These are phyloP conservation scores for Lanmaoa pseudosensibilis DNA, from an alignment of 768 basidiomycete genomes.

Conservation along the genomic window DNA sequence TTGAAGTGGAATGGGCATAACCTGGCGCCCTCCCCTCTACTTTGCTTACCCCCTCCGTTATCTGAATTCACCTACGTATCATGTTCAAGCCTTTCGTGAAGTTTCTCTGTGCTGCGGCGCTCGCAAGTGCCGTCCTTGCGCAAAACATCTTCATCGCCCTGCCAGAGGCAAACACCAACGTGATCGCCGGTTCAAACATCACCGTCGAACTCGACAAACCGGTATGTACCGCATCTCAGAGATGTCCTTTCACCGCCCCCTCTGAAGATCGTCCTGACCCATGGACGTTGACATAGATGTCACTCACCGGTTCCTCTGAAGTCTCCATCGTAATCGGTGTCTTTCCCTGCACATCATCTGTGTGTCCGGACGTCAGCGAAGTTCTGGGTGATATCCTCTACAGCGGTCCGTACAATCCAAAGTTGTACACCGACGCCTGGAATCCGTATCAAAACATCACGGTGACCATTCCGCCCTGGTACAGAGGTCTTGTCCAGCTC, in stretches of 20 bases:
- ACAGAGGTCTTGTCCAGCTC: neutral
- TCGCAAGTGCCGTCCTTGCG: slow-evolving; percentile 31
- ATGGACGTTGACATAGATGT: neutral
- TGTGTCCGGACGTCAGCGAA: neutral
- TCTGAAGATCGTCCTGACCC: neutral
- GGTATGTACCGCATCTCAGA: slow-evolving; percentile 28
- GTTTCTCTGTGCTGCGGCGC: neutral
- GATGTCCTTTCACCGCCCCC: neutral
- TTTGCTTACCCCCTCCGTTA: neutral
- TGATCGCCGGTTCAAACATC: slow-evolving; percentile 38
- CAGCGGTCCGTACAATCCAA: neutral
- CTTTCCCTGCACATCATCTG: neutral
- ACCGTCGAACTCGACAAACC: slow-evolving; percentile 43
- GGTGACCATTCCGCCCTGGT: slow-evolving; percentile 4
- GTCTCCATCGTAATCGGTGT: slow-evolving; percentile 9
- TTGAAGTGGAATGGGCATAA: neutral
- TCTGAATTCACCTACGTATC: neutral
- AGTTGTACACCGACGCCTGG: neutral
- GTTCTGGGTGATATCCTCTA: slow-evolving; percentile 7
- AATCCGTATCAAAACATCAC: slow-evolving; percentile 5
- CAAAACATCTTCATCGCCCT: slow-evolving; percentile 39
- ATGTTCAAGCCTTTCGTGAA: slow-evolving; percentile 8
- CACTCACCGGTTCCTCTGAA: neutral
- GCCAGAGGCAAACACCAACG: slow-evolving; percentile 34
- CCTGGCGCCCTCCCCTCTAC: neutral